phyloP scores from a whole-genome alignment of 2,329 filamentous ascomycete genomes.

The Mycosphaerella arachidis region DNA sequence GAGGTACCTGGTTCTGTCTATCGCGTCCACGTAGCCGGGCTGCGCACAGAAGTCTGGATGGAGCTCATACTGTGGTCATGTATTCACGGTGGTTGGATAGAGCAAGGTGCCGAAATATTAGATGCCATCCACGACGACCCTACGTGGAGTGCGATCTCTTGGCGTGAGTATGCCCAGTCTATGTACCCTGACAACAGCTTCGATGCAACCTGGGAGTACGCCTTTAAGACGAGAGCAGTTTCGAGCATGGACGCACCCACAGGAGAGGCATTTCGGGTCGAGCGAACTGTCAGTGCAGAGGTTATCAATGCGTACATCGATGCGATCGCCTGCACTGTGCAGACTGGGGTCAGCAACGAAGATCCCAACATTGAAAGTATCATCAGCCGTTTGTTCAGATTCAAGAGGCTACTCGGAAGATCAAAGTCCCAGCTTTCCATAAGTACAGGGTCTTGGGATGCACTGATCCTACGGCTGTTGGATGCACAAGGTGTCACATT shows the following conservation, averaged over 20 bases:
- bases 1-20: constrained; percentile 43
- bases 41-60: constrained; percentile 47
- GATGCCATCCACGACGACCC: constrained; percentile 22
- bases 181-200: constrained; percentile 12
- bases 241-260: constrained; percentile 18
- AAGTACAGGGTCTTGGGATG: constrained; percentile 42
- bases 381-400: constrained; percentile 32
- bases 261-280: constrained; percentile 24
- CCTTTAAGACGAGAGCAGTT: constrained; percentile 26
- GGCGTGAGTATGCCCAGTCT: constrained; percentile 39
- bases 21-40: constrained; percentile 37
- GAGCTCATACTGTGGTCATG: constrained; percentile 51
- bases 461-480: constrained; percentile 47
- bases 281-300: constrained; percentile 54
- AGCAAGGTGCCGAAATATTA: constrained; percentile 41
- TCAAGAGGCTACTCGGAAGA: constrained; percentile 16
- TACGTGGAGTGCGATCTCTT: constrained; percentile 36
- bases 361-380: constrained; percentile 36
- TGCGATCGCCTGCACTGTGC: constrained; percentile 45
- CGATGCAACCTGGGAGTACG: constrained; percentile 30
- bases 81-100: constrained; percentile 45
- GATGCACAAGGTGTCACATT: constrained; percentile 47
- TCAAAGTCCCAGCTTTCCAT: constrained; percentile 35
- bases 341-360: constrained; percentile 40
- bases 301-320: constrained; percentile 54